phyloP scores from a whole-genome alignment of 2,329 filamentous ascomycete species.

The Tolypocladium cylindrosporum region DNA sequence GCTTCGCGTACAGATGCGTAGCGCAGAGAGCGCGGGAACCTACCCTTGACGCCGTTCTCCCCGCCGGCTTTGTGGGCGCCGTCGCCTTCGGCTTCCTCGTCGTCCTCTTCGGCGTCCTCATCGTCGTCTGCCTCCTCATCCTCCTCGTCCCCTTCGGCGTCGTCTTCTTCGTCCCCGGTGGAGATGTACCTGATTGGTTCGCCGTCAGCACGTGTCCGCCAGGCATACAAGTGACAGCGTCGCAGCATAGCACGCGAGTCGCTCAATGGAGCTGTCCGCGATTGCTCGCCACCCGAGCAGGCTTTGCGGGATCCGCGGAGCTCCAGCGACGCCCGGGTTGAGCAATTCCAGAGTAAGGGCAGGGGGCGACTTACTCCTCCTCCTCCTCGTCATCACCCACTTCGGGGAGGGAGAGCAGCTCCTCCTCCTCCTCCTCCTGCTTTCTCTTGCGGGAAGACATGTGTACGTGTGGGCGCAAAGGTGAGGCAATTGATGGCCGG shows the following conservation, averaged over 20 bases:
- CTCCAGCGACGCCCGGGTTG: neutral
- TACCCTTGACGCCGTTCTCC: conserved; percentile 25
- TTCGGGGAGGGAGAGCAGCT: conserved; percentile 44
- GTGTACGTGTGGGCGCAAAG: conserved; percentile 4
- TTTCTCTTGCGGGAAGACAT: conserved; percentile 46
- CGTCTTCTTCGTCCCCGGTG: conserved; percentile 29
- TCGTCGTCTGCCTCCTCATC: conserved; percentile 28
- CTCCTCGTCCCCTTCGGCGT: conserved; percentile 28
- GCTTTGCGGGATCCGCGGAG: neutral
- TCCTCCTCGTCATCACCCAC: conserved; percentile 41
- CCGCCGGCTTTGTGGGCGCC: conserved; percentile 14
- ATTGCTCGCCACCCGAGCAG: neutral
- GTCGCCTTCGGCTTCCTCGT: conserved; percentile 15
- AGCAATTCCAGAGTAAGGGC: neutral
- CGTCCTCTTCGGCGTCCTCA: conserved; percentile 22
- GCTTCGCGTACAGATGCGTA: neutral
- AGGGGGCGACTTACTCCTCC: conserved; percentile 36
- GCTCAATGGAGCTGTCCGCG: neutral
- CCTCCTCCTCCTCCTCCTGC: conserved; percentile 51
- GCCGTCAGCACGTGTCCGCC: conserved; percentile 3
- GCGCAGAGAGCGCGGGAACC: conserved; percentile 4
- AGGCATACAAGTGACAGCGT: neutral
- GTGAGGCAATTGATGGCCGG: neutral
- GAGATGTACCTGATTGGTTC: conserved; percentile 20
- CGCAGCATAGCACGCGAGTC: neutral